These are phyloP conservation scores for Chaetomium tenue DNA, from an alignment of 495 filamentous ascomycete genomes.

Conservation along the genomic window DNA sequence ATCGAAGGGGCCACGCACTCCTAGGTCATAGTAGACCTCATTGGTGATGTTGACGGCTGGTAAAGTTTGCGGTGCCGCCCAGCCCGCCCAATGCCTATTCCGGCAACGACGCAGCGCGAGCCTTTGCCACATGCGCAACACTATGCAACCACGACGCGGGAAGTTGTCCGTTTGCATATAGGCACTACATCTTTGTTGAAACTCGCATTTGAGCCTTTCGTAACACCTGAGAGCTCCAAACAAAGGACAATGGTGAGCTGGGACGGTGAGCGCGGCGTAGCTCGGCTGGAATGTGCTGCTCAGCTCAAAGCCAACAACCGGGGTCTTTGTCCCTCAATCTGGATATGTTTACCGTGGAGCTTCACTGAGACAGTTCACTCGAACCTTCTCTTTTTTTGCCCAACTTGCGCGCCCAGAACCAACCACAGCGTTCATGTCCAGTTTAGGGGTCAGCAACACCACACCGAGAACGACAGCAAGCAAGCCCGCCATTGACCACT, in stretches of 20 bases:
- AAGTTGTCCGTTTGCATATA: not conserved
- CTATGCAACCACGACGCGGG: not conserved
- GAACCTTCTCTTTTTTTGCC: not conserved
- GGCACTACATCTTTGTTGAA: not conserved
- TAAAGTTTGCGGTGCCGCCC: not conserved
- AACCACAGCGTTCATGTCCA: not conserved
- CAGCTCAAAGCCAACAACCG: slow-evolving; percentile 3
- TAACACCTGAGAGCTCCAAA: not conserved
- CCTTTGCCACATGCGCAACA: too few relatives aligned
- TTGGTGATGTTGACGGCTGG: too few relatives aligned
- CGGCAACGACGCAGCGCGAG: not conserved
- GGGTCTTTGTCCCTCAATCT: slow-evolving; percentile 3
- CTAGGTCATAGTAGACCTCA: too few relatives aligned
- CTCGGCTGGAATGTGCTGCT: not conserved
- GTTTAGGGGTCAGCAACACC: not conserved
- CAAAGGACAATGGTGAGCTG: not conserved
- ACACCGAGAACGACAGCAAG: not conserved
- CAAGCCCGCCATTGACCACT: not conserved
- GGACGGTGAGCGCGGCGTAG: not conserved
- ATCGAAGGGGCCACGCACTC: too few relatives aligned
- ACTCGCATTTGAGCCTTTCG: not conserved
- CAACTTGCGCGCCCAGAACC: not conserved
- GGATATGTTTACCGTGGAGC: slow-evolving; percentile 11
- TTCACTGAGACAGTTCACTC: not conserved
- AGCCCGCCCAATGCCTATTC: not conserved